Base-by-base conservation (phyloP, 2,329 filamentous ascomycete species). In the Stagonosporopsis tanaceti region DNA sequence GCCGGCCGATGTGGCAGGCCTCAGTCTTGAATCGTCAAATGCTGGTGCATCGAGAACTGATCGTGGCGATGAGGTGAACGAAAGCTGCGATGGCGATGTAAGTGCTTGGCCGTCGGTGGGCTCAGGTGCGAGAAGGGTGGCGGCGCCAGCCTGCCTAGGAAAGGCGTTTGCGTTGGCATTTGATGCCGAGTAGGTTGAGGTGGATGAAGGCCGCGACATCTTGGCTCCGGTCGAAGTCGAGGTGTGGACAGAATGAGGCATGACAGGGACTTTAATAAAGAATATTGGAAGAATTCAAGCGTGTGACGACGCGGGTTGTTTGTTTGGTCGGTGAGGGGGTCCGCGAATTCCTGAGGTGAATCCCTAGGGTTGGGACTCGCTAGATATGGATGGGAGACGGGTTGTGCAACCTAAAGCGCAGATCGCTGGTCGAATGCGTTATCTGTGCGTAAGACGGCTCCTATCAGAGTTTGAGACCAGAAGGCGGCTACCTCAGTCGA, bases 121-220 rank as follows among this genome's bases (percentile, higher is more conserved):
- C 27, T 74, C 70, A 47, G 72, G 72, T 15, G 61, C 66, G 30
- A 47, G 47, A 42, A 71, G 63, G 41, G 69, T 64, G 45, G 69
- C 63, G 47, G 67, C 64, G 47, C 74, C 75, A 9, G 73, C 74
- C 51, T 67, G 68, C 58, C 68, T 73, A 27, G 75, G 74, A 53
- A 76, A 76, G 12, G 66, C 66, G 57, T 68, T 68, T 46, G 48
- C 48, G 15, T 52, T 52, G 22, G 69, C 48, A 27, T 52, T 52
- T 5, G 70, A 68, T 40, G 60, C 64, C 25, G 73, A 70, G 47
- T 65, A 64, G 32, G 68, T 72, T 46, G 74, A 76, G 27, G 71
- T 71, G 28, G 73, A 75, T 25, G 73, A 75, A 15, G 70, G 71
- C 27, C 72, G 70, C 45, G 74, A 77, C 73, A 76, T 76, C 25